phyloP scores from a whole-genome alignment of 2,329 filamentous ascomycete genomes.

The Venturia oleaginea region DNA sequence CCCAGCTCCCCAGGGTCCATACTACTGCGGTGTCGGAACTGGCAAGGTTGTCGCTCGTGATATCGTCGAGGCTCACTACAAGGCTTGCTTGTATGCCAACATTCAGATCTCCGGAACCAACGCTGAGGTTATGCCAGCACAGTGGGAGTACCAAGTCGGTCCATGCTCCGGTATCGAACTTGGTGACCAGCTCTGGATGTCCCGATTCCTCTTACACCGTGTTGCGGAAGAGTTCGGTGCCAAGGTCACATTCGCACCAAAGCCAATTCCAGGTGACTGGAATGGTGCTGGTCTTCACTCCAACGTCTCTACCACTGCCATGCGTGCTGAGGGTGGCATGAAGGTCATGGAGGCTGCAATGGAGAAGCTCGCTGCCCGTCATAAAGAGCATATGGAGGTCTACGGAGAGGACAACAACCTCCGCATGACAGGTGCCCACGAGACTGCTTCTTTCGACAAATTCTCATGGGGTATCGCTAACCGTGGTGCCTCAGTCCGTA shows the following conservation, averaged over 20 bases:
- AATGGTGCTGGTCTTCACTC: slow-evolving; percentile 90
- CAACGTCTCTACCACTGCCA: slow-evolving; percentile 87
- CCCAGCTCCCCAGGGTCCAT: slow-evolving; percentile 86
- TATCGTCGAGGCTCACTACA: slow-evolving; percentile 92
- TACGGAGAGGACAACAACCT: slow-evolving; percentile 94
- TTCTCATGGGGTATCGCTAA: slow-evolving; percentile 94
- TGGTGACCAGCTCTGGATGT: slow-evolving; percentile 95
- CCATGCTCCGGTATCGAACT: slow-evolving; percentile 82
- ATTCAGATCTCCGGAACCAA: slow-evolving; percentile 97
- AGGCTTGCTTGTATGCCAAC: slow-evolving; percentile 77
- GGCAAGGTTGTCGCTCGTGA: slow-evolving; percentile 98
- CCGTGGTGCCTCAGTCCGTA: slow-evolving; percentile 88
- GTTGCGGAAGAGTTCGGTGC: slow-evolving; percentile 94
- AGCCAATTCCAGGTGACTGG: slow-evolving; percentile 94
- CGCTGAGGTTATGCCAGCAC: slow-evolving; percentile 95
- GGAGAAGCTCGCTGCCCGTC: slow-evolving; percentile 42
- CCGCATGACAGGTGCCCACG: slow-evolving; percentile 85
- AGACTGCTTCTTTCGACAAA: slow-evolving; percentile 87
- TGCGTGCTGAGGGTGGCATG: slow-evolving; percentile 87
- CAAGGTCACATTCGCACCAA: slow-evolving; percentile 90
- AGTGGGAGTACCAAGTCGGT: slow-evolving; percentile 98
- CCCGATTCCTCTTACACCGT: slow-evolving; percentile 78
- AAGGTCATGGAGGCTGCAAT: slow-evolving; percentile 80
- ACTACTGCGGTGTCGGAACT: slow-evolving; percentile 96
- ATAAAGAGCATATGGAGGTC: slow-evolving; percentile 62